These are phyloP conservation scores for Xerocomus amazonicus DNA, from an alignment of 1,284 basidiomycete genomes.

Conservation along the genomic window DNA sequence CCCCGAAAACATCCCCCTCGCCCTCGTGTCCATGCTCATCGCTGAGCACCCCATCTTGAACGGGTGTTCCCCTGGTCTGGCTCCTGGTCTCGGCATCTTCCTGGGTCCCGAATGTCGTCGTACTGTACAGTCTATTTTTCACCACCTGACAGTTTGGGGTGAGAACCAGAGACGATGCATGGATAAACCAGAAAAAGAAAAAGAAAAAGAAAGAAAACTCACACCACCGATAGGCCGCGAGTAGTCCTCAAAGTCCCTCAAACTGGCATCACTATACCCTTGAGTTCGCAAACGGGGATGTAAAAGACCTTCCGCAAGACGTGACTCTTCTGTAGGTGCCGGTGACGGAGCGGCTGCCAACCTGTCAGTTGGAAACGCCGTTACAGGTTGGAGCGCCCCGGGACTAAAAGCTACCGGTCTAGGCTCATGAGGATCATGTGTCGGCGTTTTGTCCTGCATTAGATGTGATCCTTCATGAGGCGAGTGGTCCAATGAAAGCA, in stretches of 20 bases:
- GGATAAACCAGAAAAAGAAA: not conserved
- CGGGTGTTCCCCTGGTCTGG: slow-evolving; percentile 4
- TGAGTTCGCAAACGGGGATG: slow-evolving; percentile 34
- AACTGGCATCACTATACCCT: slow-evolving; percentile 36
- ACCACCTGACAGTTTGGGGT: slow-evolving; percentile 29
- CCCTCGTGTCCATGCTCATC: slow-evolving; percentile 7
- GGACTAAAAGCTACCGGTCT: not conserved
- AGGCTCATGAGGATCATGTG: not conserved
- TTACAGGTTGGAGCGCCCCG: not conserved
- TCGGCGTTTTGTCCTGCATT: slow-evolving; percentile 1
- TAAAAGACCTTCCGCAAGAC: slow-evolving; percentile 36
- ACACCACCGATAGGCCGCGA: slow-evolving; percentile 43
- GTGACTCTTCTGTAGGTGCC: slow-evolving; percentile 35
- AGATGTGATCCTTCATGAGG: not conserved
- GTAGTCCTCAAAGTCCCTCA: slow-evolving; percentile 44
- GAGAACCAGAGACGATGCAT: not conserved
- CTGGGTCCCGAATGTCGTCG: slow-evolving; percentile 38
- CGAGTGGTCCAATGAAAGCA: not conserved
- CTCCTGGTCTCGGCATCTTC: slow-evolving; percentile 20
- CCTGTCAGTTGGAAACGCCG: slow-evolving; percentile 2
- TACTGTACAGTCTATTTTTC: slow-evolving; percentile 38
- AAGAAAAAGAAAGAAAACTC: slow-evolving; percentile 11
- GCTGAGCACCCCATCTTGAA: slow-evolving; percentile 1
- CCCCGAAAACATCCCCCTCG: slow-evolving; percentile 15
- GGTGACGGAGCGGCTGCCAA: slow-evolving; percentile 33